A percentile compares a stretch with the other conserved stretches of the same genome.
Evolutionary conservation across 169 alveolate genomes (phyloP).

Genomic region (Cryptosporidium tyzzeri): DNA sequence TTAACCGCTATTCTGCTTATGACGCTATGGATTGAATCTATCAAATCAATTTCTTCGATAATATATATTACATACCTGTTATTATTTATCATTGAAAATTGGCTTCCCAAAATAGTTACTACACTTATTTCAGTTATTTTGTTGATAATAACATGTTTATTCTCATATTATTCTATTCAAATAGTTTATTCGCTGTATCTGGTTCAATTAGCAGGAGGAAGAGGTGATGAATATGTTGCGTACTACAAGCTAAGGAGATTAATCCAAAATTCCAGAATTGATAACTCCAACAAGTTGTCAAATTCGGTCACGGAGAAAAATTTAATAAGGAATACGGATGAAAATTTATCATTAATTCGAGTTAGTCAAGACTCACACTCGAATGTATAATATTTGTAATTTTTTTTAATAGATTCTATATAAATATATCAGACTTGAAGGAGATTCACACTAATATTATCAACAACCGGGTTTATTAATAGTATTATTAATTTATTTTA

Average conservation of each 20-base stretch:
- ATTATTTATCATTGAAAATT: neutral
- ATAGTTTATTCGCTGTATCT: constrained; percentile 59
- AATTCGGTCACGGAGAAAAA: neutral
- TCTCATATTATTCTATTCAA: constrained; percentile 47
- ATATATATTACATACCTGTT: constrained; percentile 27
- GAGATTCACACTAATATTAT: neutral
- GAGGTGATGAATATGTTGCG: constrained; percentile 65
- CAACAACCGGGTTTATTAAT: too few relatives aligned
- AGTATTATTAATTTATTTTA: too few relatives aligned
- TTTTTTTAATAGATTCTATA: too few relatives aligned
- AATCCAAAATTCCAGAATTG: neutral
- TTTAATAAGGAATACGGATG: constrained; percentile 1
- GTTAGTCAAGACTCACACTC: neutral
- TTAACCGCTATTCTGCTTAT: constrained; percentile 41
- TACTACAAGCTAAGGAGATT: constrained; percentile 53
- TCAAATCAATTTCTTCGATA: constrained; percentile 15
- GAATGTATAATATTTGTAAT: neutral
- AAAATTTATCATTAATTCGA: constrained; percentile 26
- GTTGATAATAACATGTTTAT: constrained; percentile 5
- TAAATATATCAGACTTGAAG: too few relatives aligned
- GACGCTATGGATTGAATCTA: constrained; percentile 46
- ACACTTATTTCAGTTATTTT: constrained; percentile 12
- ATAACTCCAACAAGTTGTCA: neutral
- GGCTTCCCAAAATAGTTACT: neutral
- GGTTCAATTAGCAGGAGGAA: constrained; percentile 76